Base-by-base conservation (phyloP, 1,284 basidiomycete species). In the Stygiomarasmius scandens region DNA sequence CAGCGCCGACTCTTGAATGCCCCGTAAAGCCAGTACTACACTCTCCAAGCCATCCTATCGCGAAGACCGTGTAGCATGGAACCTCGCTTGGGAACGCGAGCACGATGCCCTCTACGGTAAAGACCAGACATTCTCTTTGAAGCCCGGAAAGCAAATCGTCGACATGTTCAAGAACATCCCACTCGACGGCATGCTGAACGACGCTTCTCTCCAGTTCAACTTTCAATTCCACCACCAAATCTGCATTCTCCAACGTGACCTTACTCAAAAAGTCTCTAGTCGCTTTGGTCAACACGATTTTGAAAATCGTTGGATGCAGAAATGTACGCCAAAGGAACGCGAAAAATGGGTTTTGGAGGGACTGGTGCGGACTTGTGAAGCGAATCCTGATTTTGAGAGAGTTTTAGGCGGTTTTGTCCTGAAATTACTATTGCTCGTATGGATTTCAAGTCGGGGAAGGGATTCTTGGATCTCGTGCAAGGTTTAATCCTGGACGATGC, bases 261-360 rank as follows among this genome's bases (percentile, higher is more conserved):
- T 54, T 36, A 44, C 52, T 14, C 27, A 24, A 22, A 47, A 54
- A 32, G 44, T 47, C 12, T 25, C 43, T 12, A 11, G 34, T 36
- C 43, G 44, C 11, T 52, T 25, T 27, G 51, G 32, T 14, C 36
- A 52, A 12, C 22, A 52, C 23, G 38, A 52, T 27, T 54, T 54
- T 34, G 52, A 45, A 20, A 16, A 54, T 10, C 43, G 19, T 1
- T 54, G 52, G 52, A 51, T 32, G 5, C 16, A 54, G 27, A 44
- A 45, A 10, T 54, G 52, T 34, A 54, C 52, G 22, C 1, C 5
- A 11, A 27, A 46, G 14, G 52, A 54, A 22, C 6, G 52, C 19
- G 52, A 54, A 22, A 54, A 54, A 24, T 54, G 52, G 52, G 44
- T 54, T 5, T 14, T 54, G 2, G 52, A 54, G 23, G 52, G 52